A percentile compares a stretch with the other conserved stretches of the same genome.
phyloP scores from a whole-genome alignment of 768 basidiomycete genomes.

The Lentinula aciculospora region DNA sequence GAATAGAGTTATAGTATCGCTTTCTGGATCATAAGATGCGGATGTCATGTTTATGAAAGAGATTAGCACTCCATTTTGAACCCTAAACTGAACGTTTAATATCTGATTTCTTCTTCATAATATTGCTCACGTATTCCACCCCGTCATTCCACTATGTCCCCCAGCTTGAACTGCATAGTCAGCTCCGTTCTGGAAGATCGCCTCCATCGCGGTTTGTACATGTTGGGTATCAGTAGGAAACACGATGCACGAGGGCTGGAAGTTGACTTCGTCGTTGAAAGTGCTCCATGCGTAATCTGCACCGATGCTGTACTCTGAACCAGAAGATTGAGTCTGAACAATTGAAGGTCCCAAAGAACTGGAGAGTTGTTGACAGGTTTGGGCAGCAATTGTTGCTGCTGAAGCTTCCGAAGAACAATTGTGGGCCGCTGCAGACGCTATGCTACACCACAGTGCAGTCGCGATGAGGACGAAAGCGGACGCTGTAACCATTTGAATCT shows the following conservation, averaged over 20 bases:
- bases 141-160: slow-evolving; percentile 19
- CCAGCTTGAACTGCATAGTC: slow-evolving; percentile 19
- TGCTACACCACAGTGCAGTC: not conserved
- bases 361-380: not conserved
- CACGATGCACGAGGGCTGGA: slow-evolving; percentile 16
- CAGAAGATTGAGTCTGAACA: slow-evolving; percentile 1
- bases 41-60: slow-evolving; percentile 7
- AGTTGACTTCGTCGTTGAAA: slow-evolving; percentile 9
- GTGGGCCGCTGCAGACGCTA: not conserved
- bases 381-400: not conserved
- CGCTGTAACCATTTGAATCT: not conserved
- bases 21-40: slow-evolving; percentile 4
- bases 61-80: slow-evolving; percentile 8
- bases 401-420: not conserved
- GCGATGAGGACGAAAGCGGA: not conserved
- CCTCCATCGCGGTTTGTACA: slow-evolving; percentile 17
- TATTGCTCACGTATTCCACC: slow-evolving; percentile 8
- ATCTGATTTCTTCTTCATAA: not conserved
- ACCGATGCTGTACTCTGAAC: not conserved
- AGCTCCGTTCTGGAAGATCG: slow-evolving; percentile 13
- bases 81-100: not conserved
- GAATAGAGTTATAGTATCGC: slow-evolving; percentile 3
- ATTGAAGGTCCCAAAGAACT: not conserved
- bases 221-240: slow-evolving; percentile 11
- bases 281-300: slow-evolving; percentile 14